Evolutionary conservation across 202 grass and related monocot genomes (phyloP).

Genomic region (Sporobolus alterniflorus): DNA sequence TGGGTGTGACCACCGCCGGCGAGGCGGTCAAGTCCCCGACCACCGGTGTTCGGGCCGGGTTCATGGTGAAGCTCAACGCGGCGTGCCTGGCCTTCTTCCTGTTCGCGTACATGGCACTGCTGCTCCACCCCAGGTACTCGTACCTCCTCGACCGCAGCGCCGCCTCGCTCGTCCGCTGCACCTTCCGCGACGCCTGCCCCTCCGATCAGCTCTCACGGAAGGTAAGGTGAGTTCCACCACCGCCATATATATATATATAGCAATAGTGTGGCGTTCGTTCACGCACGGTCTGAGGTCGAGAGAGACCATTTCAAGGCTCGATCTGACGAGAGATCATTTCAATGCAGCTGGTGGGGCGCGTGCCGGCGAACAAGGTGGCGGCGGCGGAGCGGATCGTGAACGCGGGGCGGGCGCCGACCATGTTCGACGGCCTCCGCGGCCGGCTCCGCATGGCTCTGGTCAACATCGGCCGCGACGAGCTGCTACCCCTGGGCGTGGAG

Average conservation of each 20-base stretch:
- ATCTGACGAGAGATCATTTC: neutral
- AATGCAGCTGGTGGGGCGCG: conserved; percentile 44
- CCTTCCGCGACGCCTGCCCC: conserved; percentile 66
- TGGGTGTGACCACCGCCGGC: conserved; percentile 42
- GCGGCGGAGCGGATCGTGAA: conserved; percentile 64
- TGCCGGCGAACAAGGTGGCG: conserved; percentile 47
- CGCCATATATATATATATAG: neutral
- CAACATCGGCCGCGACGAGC: conserved; percentile 70
- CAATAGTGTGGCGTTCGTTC: too few relatives aligned
- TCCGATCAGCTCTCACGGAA: conserved; percentile 52
- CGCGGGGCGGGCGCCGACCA: conserved; percentile 46
- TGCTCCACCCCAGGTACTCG: conserved; percentile 77
- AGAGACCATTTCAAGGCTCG: too few relatives aligned
- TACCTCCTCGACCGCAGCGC: conserved; percentile 45
- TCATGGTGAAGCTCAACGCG: conserved; percentile 82
- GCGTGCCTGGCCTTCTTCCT: conserved; percentile 84
- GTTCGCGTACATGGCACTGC: conserved; percentile 72
- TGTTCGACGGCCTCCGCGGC: conserved; percentile 58
- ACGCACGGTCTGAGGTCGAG: too few relatives aligned
- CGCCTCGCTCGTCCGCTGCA: conserved; percentile 74
- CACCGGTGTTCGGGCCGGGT: conserved; percentile 7
- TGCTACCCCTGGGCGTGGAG: conserved; percentile 61
- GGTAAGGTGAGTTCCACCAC: conserved; percentile 91
- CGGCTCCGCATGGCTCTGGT: conserved; percentile 59
- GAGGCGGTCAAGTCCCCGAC: conserved; percentile 60